phyloP scores from a whole-genome alignment of 768 basidiomycete species.

The Tricholomella constricta region DNA sequence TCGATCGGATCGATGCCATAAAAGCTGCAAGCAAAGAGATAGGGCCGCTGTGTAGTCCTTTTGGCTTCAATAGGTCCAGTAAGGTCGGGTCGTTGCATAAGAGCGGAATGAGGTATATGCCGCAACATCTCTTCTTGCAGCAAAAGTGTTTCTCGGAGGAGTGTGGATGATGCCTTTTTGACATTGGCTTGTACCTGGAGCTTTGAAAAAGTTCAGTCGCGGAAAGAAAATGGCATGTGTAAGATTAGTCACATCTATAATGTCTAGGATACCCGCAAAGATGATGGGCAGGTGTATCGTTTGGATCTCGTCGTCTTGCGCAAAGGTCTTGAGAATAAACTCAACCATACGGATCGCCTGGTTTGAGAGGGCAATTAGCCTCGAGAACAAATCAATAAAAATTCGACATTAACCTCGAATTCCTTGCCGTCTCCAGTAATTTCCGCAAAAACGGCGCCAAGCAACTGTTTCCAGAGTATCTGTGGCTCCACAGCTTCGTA shows the following conservation, averaged over 20 bases:
- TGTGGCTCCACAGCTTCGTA: slow-evolving; percentile 94
- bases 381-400: background rate
- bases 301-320: slow-evolving; percentile 88
- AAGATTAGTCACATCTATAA: slow-evolving; percentile 54
- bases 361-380: slow-evolving; percentile 3
- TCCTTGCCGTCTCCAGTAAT: slow-evolving; percentile 43
- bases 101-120: slow-evolving; percentile 49
- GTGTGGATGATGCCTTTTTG: slow-evolving; percentile 33
- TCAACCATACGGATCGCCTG: slow-evolving; percentile 68
- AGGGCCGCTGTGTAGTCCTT: slow-evolving; percentile 39
- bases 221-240: background rate
- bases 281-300: slow-evolving; percentile 80
- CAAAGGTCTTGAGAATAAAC: slow-evolving; percentile 76
- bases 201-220: slow-evolving; percentile 23
- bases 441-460: slow-evolving; percentile 57
- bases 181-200: slow-evolving; percentile 38
- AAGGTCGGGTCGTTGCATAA: slow-evolving; percentile 53
- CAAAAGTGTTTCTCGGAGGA: slow-evolving; percentile 44
- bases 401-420: slow-evolving; percentile 50
- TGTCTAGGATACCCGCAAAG: slow-evolving; percentile 67
- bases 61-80: slow-evolving; percentile 35
- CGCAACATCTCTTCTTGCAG: slow-evolving; percentile 56
- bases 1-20: slow-evolving; percentile 48
- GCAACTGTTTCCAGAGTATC: slow-evolving; percentile 81
- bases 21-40: slow-evolving; percentile 61